Conservation (phyloP, 1,139 yeast genomes). For the Waltiozyma sp. region DNA sequence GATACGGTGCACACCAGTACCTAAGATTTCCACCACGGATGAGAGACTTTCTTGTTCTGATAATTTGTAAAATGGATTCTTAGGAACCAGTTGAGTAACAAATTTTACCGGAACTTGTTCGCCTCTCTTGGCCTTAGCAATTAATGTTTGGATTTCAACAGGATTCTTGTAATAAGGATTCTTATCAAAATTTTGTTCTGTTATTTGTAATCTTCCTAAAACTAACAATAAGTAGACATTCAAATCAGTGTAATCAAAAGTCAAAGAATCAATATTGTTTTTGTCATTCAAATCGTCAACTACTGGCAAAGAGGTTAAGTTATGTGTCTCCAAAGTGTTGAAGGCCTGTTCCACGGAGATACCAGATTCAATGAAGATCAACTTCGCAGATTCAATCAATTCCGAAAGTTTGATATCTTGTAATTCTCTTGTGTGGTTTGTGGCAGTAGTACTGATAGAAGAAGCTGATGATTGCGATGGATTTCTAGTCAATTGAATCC, state of each 20-base stretch:
- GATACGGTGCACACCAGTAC: slow-evolving; percentile 86
- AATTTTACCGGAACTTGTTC: slow-evolving; percentile 73
- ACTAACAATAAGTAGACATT: slow-evolving; percentile 73
- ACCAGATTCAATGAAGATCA: slow-evolving; percentile 53
- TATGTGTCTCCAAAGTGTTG: slow-evolving; percentile 58
- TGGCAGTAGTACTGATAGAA: background rate
- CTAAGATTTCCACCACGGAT: slow-evolving; percentile 73
- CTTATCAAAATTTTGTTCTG: slow-evolving; percentile 20
- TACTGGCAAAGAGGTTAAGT: slow-evolving; percentile 82
- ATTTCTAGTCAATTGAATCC: slow-evolving; percentile 30
- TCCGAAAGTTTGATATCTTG: slow-evolving; percentile 59
- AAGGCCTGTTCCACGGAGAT: slow-evolving; percentile 81
- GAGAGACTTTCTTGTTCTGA: slow-evolving; percentile 57
- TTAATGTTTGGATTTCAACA: slow-evolving; percentile 22
- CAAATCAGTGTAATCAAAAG: slow-evolving; percentile 88
- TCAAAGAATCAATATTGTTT: slow-evolving; percentile 43
- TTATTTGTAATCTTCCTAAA: slow-evolving; percentile 47
- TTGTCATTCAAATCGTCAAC: slow-evolving; percentile 34
- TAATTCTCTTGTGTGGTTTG: slow-evolving; percentile 43
- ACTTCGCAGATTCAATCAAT: slow-evolving; percentile 67
- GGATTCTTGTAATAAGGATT: slow-evolving; percentile 17
- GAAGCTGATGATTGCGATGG: slow-evolving; percentile 24
- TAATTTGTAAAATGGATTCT: slow-evolving; percentile 75
- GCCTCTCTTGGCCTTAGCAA: slow-evolving; percentile 46
- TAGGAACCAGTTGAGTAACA: slow-evolving; percentile 69